These are phyloP conservation scores for Strigomonas culicis DNA, from an alignment of 208 protist species.

Conservation along the genomic window DNA sequence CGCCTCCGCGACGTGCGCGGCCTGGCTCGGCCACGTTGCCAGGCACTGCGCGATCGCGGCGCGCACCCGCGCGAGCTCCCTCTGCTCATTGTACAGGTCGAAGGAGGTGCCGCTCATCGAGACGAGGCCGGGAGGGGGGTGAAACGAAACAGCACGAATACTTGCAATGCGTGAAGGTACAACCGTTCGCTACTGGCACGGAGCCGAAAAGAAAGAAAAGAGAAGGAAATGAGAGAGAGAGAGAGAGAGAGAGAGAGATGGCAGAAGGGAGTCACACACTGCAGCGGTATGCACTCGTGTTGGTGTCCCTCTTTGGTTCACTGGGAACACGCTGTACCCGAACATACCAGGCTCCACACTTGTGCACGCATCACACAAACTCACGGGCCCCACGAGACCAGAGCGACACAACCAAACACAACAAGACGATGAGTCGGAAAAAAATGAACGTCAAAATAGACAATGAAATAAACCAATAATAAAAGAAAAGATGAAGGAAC, in stretches of 20 bases:
- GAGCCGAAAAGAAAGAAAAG: conserved; percentile 2
- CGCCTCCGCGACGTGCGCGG: not conserved
- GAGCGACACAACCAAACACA: too few species aligned
- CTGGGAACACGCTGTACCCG: too few species aligned
- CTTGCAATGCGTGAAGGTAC: not conserved
- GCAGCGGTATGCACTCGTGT: too few species aligned
- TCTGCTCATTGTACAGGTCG: not conserved
- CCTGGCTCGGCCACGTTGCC: not conserved
- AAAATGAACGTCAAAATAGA: conserved; percentile 8
- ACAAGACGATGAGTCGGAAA: too few species aligned
- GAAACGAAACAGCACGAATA: not conserved
- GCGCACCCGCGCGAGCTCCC: not conserved
- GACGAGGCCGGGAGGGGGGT: conserved; percentile 8
- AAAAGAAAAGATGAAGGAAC: conserved; percentile 5
- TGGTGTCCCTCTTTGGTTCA: too few species aligned
- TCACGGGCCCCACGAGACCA: too few species aligned
- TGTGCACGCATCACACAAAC: too few species aligned
- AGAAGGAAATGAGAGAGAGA: not conserved
- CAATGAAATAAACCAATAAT: conserved; percentile 5
- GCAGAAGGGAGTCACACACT: too few species aligned
- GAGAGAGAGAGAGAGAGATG: too few species aligned
- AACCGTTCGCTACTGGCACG: not conserved
- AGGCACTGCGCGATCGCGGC: not conserved
- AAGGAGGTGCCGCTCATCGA: not conserved
- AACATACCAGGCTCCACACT: too few species aligned